phyloP scores from a whole-genome alignment of 2,329 filamentous ascomycete species.

The Monilinia aucupariae region DNA sequence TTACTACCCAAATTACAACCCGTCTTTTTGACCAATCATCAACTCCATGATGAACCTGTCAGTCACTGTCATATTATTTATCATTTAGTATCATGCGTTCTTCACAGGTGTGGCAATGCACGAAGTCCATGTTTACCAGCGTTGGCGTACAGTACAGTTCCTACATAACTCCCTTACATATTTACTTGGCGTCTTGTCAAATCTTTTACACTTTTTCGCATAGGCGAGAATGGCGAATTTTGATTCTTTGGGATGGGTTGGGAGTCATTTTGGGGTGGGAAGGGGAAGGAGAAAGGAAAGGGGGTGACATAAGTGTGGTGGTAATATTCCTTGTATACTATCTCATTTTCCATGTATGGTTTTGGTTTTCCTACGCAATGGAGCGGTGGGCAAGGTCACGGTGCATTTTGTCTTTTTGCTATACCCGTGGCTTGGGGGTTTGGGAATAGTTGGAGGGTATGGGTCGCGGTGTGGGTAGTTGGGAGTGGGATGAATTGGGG shows the following conservation, averaged over 20 bases:
- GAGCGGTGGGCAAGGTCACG: neutral
- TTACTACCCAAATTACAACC: neutral
- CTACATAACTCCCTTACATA: slow-evolving; percentile 4
- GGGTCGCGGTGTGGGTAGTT: neutral
- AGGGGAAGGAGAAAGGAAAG: neutral
- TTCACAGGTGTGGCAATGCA: slow-evolving; percentile 5
- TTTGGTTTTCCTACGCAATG: neutral
- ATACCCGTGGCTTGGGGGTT: slow-evolving; percentile 11
- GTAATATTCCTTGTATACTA: slow-evolving; percentile 13
- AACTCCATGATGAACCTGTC: neutral
- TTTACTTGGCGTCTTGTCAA: neutral
- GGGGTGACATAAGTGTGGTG: slow-evolving; percentile 1
- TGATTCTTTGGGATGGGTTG: neutral
- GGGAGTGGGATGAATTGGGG: neutral
- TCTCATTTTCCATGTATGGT: neutral
- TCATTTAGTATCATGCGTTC: neutral
- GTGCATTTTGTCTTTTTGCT: slow-evolving; percentile 2
- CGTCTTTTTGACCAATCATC: neutral
- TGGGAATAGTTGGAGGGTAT: neutral
- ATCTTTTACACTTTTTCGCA: neutral
- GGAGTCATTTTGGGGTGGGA: neutral
- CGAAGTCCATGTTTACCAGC: slow-evolving; percentile 6
- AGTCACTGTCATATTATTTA: slow-evolving; percentile 5
- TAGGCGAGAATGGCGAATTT: slow-evolving; percentile 6
- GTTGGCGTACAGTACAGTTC: slow-evolving; percentile 9